These are phyloP conservation scores for Ceratobasidium sp. DNA, from an alignment of 1,284 basidiomycete genomes.

Conservation along the genomic window DNA sequence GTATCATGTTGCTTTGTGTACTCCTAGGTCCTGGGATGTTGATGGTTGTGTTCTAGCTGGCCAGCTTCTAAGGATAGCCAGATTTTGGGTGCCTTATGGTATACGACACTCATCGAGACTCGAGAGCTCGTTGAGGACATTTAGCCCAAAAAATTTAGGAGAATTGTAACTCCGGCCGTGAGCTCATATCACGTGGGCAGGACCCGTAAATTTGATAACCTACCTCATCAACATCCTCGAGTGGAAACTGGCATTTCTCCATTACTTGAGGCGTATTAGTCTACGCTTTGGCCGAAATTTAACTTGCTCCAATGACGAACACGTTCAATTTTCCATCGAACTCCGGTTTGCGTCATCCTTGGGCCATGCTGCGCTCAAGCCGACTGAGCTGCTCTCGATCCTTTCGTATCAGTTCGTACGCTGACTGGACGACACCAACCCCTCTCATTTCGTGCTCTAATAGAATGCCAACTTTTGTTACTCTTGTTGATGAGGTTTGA, in stretches of 20 bases:
- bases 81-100: too few relatives aligned
- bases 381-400: neutral
- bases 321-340: neutral
- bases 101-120: too few relatives aligned
- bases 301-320: conserved; percentile 12
- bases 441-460: neutral
- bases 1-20: too few relatives aligned
- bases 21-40: too few relatives aligned
- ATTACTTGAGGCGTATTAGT: neutral
- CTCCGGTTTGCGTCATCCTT: neutral
- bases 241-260: neutral
- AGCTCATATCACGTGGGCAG: too few relatives aligned
- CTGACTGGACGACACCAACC: neutral
- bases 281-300: neutral
- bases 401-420: neutral
- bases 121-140: too few relatives aligned
- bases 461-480: neutral
- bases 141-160: too few relatives aligned
- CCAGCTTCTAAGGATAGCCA: too few relatives aligned
- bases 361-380: neutral
- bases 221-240: neutral
- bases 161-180: too few relatives aligned
- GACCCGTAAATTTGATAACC: too few relatives aligned
- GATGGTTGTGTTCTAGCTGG: too few relatives aligned
- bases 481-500: neutral